Base-by-base conservation (phyloP, 352 stramenopile species). In the Thalassiosira mediterranea region DNA sequence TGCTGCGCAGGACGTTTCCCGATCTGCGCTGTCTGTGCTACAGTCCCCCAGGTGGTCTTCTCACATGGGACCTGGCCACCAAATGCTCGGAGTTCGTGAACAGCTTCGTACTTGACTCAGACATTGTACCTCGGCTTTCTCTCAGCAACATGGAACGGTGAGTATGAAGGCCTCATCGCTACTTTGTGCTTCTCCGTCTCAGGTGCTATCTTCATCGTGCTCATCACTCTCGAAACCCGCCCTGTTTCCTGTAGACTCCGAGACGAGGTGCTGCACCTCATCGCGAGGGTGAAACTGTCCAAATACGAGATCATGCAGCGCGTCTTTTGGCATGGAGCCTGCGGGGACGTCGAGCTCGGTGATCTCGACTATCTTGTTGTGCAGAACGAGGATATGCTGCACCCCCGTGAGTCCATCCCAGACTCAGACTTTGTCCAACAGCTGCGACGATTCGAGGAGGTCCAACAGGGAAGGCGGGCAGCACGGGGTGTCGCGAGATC, bases 191-290 rank as follows among this genome's bases (percentile, higher is more conserved):
- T n/a, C n/a, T n/a, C n/a, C n/a, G n/a, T n/a, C n/a, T n/a, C n/a
- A n/a, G n/a, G n/a, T n/a, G n/a, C n/a, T n/a, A n/a, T n/a, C n/a
- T n/a, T n/a, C n/a, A n/a, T n/a, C n/a, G n/a, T n/a, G n/a, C n/a
- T n/a, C 21, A 59, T 94, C n/a, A 65, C 89, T n/a, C 74, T 92
- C 57, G 88, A 95, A 77, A 79, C 91, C 4, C 76, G 94, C n/a
- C 79, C 90, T 49, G 48, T 93, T 21, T 86, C 53, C 52, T 1
- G 64, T 46, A 59, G 65, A 75, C 4, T 75, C 58, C 56, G 94
- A 54, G n/a, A 66, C 2, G 53, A 67, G 32, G 19, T 61, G n/a
- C 37, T 75, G 8, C 29, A 51, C 19, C 54, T 51, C 32, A 32
- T 75, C 7, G 79, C 79, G 31, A 72, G 87, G 3, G 81, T 92